phyloP scores from a whole-genome alignment of 2,329 filamentous ascomycete genomes.

The Epichloe baconii region DNA sequence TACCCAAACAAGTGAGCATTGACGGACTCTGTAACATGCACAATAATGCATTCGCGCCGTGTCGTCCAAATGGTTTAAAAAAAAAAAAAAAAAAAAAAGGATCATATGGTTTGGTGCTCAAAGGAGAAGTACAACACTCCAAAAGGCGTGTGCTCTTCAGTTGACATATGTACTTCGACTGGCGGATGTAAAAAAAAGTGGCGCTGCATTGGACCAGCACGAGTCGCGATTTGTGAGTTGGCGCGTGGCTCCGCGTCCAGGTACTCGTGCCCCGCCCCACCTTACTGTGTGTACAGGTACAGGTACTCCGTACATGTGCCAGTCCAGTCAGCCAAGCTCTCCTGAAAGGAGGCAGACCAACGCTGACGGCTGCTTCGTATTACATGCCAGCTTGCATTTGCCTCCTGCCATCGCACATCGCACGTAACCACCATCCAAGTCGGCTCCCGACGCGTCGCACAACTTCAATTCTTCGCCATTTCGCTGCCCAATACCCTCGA shows the following conservation, averaged over 20 bases:
- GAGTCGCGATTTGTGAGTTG: background rate
- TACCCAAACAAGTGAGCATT: no score
- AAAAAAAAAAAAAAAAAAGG: no score
- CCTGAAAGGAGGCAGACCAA: background rate
- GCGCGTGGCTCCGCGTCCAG: background rate
- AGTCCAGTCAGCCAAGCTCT: background rate
- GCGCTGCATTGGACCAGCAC: background rate
- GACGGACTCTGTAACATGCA: no score
- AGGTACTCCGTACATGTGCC: background rate
- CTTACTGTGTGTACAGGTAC: no score
- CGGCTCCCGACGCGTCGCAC: background rate
- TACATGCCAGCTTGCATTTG: constrained; percentile 8
- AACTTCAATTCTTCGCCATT: background rate
- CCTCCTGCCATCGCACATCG: constrained; percentile 7
- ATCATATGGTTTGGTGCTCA: no score
- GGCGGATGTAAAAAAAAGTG: background rate
- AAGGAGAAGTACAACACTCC: no score
- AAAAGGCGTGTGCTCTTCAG: no score
- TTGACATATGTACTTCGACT: no score
- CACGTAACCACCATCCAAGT: background rate
- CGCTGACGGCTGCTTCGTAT: background rate
- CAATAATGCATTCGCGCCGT: no score
- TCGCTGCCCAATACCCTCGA: background rate
- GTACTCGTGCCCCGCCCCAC: background rate
- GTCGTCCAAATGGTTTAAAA: no score